Conservation (phyloP, 2,329 filamentous ascomycete genomes). For the Pyricularia sp. region DNA sequence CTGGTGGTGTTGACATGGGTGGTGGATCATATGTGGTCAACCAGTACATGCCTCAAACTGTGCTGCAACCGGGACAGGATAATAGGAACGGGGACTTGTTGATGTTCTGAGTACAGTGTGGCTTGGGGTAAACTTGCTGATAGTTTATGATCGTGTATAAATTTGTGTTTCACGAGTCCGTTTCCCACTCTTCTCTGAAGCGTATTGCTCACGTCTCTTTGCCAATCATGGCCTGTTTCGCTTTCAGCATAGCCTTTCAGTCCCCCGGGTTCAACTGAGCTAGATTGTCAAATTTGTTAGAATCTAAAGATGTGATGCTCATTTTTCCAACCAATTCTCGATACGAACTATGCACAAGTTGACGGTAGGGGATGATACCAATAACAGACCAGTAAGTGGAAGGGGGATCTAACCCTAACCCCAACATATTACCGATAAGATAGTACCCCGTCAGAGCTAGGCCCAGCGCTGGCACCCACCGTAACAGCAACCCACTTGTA, state of each 20-base stretch:
- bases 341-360: neutral
- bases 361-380: neutral
- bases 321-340: neutral
- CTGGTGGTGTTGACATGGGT: conserved; percentile 27
- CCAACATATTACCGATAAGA: neutral
- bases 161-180: neutral
- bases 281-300: neutral
- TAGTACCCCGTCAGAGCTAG: neutral
- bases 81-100: conserved; percentile 64
- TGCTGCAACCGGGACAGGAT: conserved; percentile 60
- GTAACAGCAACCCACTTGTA: neutral
- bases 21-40: conserved; percentile 61
- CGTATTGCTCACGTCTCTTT: neutral
- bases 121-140: neutral
- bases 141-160: neutral
- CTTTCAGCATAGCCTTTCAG: neutral
- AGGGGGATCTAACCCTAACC: neutral
- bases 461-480: neutral
- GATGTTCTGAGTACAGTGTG: conserved; percentile 21
- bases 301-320: neutral
- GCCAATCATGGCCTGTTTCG: neutral
- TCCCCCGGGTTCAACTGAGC: neutral
- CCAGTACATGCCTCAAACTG: conserved; percentile 69
- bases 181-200: too few species aligned
- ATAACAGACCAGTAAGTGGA: too few species aligned